Evolutionary conservation across 73 alveolate genomes (phyloP).

Genomic region (Tetrahymena thermophila): DNA sequence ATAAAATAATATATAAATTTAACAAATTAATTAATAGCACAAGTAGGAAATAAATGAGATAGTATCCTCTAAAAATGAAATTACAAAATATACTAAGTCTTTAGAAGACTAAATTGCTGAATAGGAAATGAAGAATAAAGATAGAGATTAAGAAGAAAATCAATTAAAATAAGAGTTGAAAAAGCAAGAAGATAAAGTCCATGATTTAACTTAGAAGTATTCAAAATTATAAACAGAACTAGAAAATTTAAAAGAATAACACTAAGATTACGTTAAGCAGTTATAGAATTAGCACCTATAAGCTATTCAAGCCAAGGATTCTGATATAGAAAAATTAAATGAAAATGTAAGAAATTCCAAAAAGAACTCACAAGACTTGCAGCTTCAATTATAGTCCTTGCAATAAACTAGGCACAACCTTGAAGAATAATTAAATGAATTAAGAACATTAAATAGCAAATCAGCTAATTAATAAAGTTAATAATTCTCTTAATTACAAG

Average conservation of each 20-base stretch:
- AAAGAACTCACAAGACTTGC: background rate
- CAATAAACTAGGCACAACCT: background rate
- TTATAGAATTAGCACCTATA: background rate
- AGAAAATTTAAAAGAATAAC: background rate
- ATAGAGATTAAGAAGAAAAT: background rate
- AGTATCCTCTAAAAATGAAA: background rate
- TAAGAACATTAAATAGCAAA: background rate
- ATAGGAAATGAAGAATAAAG: background rate
- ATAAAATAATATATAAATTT: background rate
- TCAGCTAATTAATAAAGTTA: background rate
- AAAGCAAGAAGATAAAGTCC: background rate
- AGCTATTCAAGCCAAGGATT: background rate
- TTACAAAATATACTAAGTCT: background rate
- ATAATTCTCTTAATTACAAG: background rate
- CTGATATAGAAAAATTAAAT: background rate
- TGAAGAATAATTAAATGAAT: background rate
- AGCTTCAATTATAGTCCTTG: background rate
- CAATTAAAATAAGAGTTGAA: background rate
- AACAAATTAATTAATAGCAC: background rate
- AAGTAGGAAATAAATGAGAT: background rate
- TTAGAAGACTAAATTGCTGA: background rate
- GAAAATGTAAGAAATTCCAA: background rate
- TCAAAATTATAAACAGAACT: background rate
- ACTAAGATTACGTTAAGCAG: background rate
- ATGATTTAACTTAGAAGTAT: background rate